A percentile compares a stretch with the other conserved stretches of the same genome.
Evolutionary conservation across 208 protist genomes (phyloP).

Genomic region (Angomonas desouzai): DNA sequence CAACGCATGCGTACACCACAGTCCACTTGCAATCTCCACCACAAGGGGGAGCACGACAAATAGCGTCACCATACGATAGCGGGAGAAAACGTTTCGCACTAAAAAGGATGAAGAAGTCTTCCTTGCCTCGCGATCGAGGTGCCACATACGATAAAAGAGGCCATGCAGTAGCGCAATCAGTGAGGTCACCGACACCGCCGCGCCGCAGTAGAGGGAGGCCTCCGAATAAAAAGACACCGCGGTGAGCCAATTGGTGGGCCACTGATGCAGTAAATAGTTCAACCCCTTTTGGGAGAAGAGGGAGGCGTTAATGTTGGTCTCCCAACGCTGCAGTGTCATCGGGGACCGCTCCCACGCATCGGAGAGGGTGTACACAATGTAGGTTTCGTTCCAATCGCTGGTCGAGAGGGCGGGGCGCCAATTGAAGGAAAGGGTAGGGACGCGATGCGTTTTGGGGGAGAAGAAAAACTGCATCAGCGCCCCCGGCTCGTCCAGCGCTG

Average conservation of each 20-base stretch:
- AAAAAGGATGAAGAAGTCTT: background rate
- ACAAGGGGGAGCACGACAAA: slow-evolving; percentile 25
- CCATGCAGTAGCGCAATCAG: slow-evolving; percentile 18
- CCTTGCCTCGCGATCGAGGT: slow-evolving; percentile 13
- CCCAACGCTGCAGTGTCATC: slow-evolving; percentile 32
- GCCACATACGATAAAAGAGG: slow-evolving; percentile 12
- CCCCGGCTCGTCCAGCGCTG: slow-evolving; percentile 55
- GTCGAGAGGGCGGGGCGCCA: slow-evolving; percentile 65
- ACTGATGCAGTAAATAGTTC: slow-evolving; percentile 33
- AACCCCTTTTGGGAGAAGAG: slow-evolving; percentile 16
- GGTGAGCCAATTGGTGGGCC: slow-evolving; percentile 60
- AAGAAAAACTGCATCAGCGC: slow-evolving; percentile 74
- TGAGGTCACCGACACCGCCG: slow-evolving; percentile 21
- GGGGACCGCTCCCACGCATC: slow-evolving; percentile 28
- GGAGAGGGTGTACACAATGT: slow-evolving; percentile 53
- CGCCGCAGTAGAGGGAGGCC: slow-evolving; percentile 35
- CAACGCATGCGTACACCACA: slow-evolving; percentile 30
- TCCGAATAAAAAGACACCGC: slow-evolving; percentile 51
- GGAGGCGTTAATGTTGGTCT: slow-evolving; percentile 16
- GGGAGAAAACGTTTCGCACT: background rate
- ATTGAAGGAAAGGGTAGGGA: slow-evolving; percentile 45
- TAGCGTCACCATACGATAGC: background rate
- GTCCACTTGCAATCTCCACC: slow-evolving; percentile 33
- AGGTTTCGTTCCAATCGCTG: slow-evolving; percentile 45
- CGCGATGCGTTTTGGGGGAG: slow-evolving; percentile 32